phyloP scores from a whole-genome alignment of 768 basidiomycete species.

The Xerocomus potaroensis region DNA sequence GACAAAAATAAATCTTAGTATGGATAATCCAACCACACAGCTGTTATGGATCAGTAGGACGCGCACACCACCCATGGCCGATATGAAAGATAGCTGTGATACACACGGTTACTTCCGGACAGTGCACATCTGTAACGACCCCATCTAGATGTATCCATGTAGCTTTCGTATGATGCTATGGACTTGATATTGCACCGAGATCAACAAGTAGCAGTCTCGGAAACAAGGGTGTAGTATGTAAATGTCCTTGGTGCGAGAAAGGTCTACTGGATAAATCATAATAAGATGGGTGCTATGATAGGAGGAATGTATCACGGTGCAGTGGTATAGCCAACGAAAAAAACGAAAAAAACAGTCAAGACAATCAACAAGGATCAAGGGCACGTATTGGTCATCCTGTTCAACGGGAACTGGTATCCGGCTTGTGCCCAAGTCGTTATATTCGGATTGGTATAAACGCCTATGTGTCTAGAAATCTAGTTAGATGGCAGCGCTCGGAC shows the following conservation, averaged over 20 bases:
- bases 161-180: slow-evolving; percentile 1
- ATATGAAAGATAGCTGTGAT: too few species aligned
- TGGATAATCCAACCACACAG: too few species aligned
- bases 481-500: slow-evolving; percentile 6
- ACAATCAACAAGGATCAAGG: slow-evolving; percentile 13
- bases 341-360: slow-evolving; percentile 6
- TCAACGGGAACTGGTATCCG: slow-evolving; percentile 72
- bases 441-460: slow-evolving; percentile 76
- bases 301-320: slow-evolving; percentile 15
- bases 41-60: too few species aligned
- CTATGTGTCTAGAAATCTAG: slow-evolving; percentile 27
- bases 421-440: slow-evolving; percentile 81
- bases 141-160: background rate
- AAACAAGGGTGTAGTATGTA: slow-evolving; percentile 13
- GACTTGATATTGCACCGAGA: slow-evolving; percentile 2
- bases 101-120: too few species aligned
- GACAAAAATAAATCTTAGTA: too few species aligned
- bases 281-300: slow-evolving; percentile 27
- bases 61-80: too few species aligned
- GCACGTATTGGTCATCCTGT: slow-evolving; percentile 34
- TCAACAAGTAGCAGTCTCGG: slow-evolving; percentile 2
- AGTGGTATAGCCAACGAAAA: slow-evolving; percentile 14
- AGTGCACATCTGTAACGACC: too few species aligned
- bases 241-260: slow-evolving; percentile 4
- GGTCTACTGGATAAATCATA: slow-evolving; percentile 22